phyloP scores from a whole-genome alignment of 257 asterid species.

The Eucommia ulmoides region DNA sequence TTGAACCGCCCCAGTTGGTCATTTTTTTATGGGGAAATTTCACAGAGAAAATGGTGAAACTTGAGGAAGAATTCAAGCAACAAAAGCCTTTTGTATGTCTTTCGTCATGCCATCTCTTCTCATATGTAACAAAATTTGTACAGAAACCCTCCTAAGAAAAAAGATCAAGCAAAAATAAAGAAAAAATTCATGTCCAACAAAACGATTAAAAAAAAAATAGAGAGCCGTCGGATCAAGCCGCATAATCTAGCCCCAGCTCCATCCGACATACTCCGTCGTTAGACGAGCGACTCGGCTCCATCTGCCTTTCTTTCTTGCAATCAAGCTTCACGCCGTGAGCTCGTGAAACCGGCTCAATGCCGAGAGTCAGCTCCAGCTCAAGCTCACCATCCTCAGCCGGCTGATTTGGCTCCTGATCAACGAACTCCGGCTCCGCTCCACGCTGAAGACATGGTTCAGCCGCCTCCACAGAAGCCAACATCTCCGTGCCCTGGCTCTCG shows the following conservation, averaged over 20 bases:
- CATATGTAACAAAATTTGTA: too few species aligned
- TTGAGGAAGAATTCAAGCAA: too few species aligned
- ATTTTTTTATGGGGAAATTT: too few species aligned
- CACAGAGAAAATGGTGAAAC: too few species aligned
- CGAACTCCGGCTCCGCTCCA: conserved; percentile 9
- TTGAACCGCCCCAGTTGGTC: too few species aligned
- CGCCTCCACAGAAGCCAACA: conserved; percentile 20
- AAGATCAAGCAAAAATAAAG: too few species aligned
- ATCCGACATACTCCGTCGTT: conserved; percentile 25
- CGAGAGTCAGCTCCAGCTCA: conserved; percentile 56
- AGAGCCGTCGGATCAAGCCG: conserved; percentile 22
- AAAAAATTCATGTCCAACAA: too few species aligned
- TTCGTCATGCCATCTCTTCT: too few species aligned
- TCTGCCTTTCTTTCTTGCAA: conserved; percentile 5
- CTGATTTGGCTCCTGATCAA: background rate
- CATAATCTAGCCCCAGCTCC: conserved; percentile 39
- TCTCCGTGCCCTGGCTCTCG: conserved; percentile 10
- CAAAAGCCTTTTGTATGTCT: too few species aligned
- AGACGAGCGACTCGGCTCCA: background rate
- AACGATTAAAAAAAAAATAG: too few species aligned
- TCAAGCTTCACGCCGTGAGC: conserved; percentile 9
- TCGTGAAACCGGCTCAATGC: conserved; percentile 27
- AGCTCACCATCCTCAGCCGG: conserved; percentile 24
- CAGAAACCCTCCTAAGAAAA: too few species aligned
- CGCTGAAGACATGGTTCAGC: conserved; percentile 11